phyloP scores from a whole-genome alignment of 768 basidiomycete genomes.

The Floccularia luteovirens region DNA sequence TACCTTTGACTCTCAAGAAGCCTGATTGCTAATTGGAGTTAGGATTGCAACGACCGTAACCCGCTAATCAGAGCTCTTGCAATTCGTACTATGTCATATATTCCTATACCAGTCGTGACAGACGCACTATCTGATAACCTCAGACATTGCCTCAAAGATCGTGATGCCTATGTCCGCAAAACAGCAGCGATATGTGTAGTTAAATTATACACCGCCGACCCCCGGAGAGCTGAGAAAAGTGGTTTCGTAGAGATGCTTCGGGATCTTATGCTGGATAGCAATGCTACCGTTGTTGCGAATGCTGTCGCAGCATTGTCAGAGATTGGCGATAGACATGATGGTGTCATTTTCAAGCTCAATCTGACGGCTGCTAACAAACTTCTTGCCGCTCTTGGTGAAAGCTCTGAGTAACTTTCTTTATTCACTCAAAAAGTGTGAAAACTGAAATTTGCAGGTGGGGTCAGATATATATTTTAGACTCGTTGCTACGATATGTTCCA shows the following conservation, averaged over 20 bases:
- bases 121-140: slow-evolving; percentile 85
- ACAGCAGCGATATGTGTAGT: slow-evolving; percentile 97
- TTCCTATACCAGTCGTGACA: slow-evolving; percentile 84
- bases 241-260: slow-evolving; percentile 89
- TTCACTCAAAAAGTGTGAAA: neutral
- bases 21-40: slow-evolving; percentile 9
- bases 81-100: slow-evolving; percentile 99
- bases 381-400: slow-evolving; percentile 86
- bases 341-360: slow-evolving; percentile 89
- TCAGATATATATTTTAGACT: slow-evolving; percentile 96
- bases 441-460: slow-evolving; percentile 73
- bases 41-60: slow-evolving; percentile 96
- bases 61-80: slow-evolving; percentile 95
- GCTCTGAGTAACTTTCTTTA: slow-evolving; percentile 77
- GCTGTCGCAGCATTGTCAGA: slow-evolving; percentile 96
- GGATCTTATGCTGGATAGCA: slow-evolving; percentile 87
- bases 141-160: slow-evolving; percentile 86
- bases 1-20: slow-evolving; percentile 2
- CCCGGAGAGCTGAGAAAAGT: slow-evolving; percentile 77
- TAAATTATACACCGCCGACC: slow-evolving; percentile 88
- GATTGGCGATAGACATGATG: slow-evolving; percentile 91
- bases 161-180: slow-evolving; percentile 97
- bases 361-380: slow-evolving; percentile 83
- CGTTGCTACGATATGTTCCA: slow-evolving; percentile 90
- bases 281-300: slow-evolving; percentile 96